Percentiles rank a stretch among this genome's conserved stretches.
Evolutionary conservation across 164 flowering plant genomes (phyloP).

Genomic region (Berberis vulgaris): DNA sequence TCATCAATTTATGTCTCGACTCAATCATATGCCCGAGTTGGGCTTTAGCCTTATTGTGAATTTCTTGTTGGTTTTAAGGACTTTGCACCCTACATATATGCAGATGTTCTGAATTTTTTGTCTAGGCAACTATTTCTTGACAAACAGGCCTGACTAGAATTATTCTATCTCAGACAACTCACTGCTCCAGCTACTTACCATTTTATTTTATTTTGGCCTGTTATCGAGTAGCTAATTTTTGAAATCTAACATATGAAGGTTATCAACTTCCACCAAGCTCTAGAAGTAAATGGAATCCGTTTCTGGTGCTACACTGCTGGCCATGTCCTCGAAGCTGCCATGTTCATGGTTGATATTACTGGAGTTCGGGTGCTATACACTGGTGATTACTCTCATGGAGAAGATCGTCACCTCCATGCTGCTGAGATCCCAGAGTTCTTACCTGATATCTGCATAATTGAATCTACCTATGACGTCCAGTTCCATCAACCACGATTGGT

Average conservation of each 20-base stretch:
- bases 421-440: conserved; percentile 91
- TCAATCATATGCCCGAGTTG: too few relatives aligned
- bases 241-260: conserved; percentile 37
- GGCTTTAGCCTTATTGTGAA: too few relatives aligned
- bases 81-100: too few relatives aligned
- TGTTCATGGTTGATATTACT: conserved; percentile 99
- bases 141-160: too few relatives aligned
- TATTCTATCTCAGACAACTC: neutral
- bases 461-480: conserved; percentile 95
- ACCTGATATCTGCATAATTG: conserved; percentile 88
- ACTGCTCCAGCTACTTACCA: neutral
- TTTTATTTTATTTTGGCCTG: neutral
- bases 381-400: conserved; percentile 96
- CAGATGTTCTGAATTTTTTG: too few relatives aligned
- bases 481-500: conserved; percentile 80
- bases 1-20: too few relatives aligned
- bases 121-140: too few relatives aligned
- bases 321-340: conserved; percentile 98
- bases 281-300: conserved; percentile 90
- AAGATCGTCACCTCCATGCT: conserved; percentile 94
- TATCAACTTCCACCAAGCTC: conserved; percentile 92
- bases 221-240: neutral
- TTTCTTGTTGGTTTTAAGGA: too few relatives aligned
- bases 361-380: conserved; percentile 95
- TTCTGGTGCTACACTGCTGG: conserved; percentile 99